A percentile compares a stretch with the other conserved stretches of the same genome.
Conservation (phyloP, 352 stramenopile species). For the Globisporangium cederbergense region DNA sequence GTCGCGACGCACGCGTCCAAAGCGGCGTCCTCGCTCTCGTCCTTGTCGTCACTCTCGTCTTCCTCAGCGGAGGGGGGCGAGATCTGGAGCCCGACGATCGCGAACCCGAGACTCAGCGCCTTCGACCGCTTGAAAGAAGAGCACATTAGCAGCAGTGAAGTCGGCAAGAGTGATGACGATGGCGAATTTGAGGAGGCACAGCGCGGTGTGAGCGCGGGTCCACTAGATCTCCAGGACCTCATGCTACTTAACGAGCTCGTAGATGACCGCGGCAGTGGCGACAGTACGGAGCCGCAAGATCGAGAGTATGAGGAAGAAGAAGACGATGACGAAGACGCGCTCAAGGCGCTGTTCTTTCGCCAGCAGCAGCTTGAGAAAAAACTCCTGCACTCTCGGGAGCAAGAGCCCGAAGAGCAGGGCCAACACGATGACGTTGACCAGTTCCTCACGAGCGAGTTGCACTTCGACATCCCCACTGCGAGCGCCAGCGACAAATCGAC, state of each 20-base stretch:
- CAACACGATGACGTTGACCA: conserved; percentile 5
- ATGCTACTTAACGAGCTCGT: neutral
- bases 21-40: neutral
- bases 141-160: neutral
- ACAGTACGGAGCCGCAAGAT: neutral
- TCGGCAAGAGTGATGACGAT: too few species aligned
- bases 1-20: neutral
- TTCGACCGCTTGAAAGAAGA: conserved; percentile 1
- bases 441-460: conserved; percentile 13
- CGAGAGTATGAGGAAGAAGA: neutral
- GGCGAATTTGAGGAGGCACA: too few species aligned
- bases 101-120: neutral
- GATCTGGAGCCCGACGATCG: conserved; percentile 1
- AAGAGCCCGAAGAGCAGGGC: neutral
- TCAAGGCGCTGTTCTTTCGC: conserved; percentile 15
- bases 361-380: conserved; percentile 13
- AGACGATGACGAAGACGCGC: conserved; percentile 10
- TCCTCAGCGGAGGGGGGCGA: neutral
- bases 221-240: conserved; percentile 3
- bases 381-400: neutral
- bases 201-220: neutral
- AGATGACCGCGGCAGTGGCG: neutral
- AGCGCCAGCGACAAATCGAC: neutral
- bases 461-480: neutral
- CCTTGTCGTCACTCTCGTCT: neutral